Conservation (phyloP, 2,329 filamentous ascomycete genomes). For the Paraphaeosphaeria minitans region DNA sequence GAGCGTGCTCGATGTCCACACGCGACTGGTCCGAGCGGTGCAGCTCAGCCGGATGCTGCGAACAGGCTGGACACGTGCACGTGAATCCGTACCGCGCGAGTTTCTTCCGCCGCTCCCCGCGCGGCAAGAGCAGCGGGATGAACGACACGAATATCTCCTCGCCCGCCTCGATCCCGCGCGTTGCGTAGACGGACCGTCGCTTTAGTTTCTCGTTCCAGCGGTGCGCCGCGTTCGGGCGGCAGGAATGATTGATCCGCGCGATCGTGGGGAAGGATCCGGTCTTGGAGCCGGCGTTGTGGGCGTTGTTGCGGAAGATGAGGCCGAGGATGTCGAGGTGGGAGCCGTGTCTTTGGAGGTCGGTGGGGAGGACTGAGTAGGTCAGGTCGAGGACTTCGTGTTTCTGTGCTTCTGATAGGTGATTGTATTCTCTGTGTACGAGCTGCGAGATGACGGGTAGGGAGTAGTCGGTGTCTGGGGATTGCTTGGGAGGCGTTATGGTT, state of each 20-base stretch:
- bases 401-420: conserved; percentile 21
- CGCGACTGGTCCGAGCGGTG: conserved; percentile 35
- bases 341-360: conserved; percentile 16
- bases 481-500: conserved; percentile 33
- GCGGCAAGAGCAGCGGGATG: conserved; percentile 40
- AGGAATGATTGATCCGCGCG: conserved; percentile 45
- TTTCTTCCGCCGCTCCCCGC: conserved; percentile 36
- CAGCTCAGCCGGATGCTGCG: conserved; percentile 20
- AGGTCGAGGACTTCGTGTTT: conserved; percentile 37
- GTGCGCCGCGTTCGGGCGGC: conserved; percentile 45
- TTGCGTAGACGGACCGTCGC: conserved; percentile 43
- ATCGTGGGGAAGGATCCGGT: conserved; percentile 43
- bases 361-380: conserved; percentile 26
- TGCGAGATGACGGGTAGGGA: conserved; percentile 28
- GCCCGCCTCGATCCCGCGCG: conserved; percentile 42
- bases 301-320: conserved; percentile 44
- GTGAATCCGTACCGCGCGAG: conserved; percentile 44
- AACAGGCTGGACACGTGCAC: conserved; percentile 47
- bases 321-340: conserved; percentile 29
- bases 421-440: conserved; percentile 33
- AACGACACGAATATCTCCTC: conserved; percentile 50
- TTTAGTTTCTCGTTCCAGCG: conserved; percentile 42
- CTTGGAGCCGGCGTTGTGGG: conserved; percentile 40
- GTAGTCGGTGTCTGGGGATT: conserved; percentile 32
- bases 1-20: conserved; percentile 30